Percentiles rank a stretch among this genome's conserved stretches.
Conservation (phyloP, 2,329 filamentous ascomycete genomes). For the Myrmaecium sp. region DNA sequence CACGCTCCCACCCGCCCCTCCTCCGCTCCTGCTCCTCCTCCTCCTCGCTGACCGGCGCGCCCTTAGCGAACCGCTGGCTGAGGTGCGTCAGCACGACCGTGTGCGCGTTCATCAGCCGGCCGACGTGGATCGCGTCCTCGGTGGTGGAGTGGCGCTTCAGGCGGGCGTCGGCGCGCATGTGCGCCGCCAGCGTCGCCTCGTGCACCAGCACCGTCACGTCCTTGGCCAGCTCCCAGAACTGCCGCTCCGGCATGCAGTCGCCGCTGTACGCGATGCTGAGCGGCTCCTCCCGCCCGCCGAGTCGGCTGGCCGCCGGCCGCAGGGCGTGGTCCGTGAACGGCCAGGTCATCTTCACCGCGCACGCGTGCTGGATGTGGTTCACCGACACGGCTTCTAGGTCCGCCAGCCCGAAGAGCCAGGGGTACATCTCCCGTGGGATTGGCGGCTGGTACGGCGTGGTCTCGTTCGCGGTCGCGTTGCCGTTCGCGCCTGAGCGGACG, state of each 20-base stretch:
- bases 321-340: conserved; percentile 23
- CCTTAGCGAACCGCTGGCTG: conserved; percentile 82
- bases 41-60: conserved; percentile 39
- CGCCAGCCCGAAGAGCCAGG: conserved; percentile 41
- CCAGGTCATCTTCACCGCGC: conserved; percentile 64
- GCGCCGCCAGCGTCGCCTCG: conserved; percentile 91
- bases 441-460: conserved; percentile 12
- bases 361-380: conserved; percentile 61
- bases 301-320: conserved; percentile 20
- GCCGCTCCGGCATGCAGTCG: conserved; percentile 65
- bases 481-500: neutral
- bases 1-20: conserved; percentile 9
- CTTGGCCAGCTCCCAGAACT: conserved; percentile 54
- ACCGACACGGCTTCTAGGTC: conserved; percentile 53
- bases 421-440: conserved; percentile 14
- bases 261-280: conserved; percentile 89
- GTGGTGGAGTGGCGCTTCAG: conserved; percentile 88
- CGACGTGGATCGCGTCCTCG: conserved; percentile 66
- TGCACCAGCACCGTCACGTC: conserved; percentile 76
- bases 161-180: conserved; percentile 56
- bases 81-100: conserved; percentile 85
- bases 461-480: conserved; percentile 15
- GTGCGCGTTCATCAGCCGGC: conserved; percentile 59
- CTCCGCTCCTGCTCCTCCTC: conserved; percentile 13
- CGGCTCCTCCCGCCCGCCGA: conserved; percentile 6